Evolutionary conservation across 2,329 filamentous ascomycete species (phyloP), one percentile per base, ranked within the genome.

Genomic region (Cryphonectria carpinicola): DNA sequence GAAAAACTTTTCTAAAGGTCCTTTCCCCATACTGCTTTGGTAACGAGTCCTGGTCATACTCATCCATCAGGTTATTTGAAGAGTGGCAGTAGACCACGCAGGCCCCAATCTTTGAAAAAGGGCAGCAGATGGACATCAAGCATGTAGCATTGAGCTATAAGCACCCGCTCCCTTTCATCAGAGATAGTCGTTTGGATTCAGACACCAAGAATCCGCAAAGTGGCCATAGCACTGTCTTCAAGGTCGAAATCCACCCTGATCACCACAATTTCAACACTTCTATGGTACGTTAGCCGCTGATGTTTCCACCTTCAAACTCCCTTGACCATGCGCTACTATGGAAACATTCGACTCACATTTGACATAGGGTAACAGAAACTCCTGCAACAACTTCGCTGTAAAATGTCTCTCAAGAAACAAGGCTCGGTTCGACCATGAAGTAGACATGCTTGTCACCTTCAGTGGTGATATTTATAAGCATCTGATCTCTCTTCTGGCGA

Each of bases 401-500:
- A 74, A 73, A 22, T 28, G 62, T 19, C 66, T 74, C 8, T 22
- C 73, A 5, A 46, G 35, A 13, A 17, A 66, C 46, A 63, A 28
- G 19, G 63, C 35, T 13, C 54, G 28, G 5, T 75, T 74, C 54
- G 61, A 73, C 2, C 54, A 63, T n/a, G 75, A 76, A 49, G 69
- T 71, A 37, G 70, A 74, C 1, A 73, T 73, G 54, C 71, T 75
- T 3, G 72, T 74, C 35, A 67, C 67, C 14, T 71, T 74, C 63
- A 74, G 71, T 63, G 68, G 69, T 28, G 25, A 69, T 22, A 28
- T 8, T 1, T 54, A 75, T 25, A 17, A 54, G 1, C 71, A 75
- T 58, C 43, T 76, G 4, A 74, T 75, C n/a, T 72, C 72, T 8
- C 74, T 76, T 0, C 65, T 75, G 14, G 69, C 61, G 17, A 75